These are phyloP conservation scores for Pinguiococcus pyrenoidosus DNA, from an alignment of 108 stramenopile genomes.

Conservation along the genomic window DNA sequence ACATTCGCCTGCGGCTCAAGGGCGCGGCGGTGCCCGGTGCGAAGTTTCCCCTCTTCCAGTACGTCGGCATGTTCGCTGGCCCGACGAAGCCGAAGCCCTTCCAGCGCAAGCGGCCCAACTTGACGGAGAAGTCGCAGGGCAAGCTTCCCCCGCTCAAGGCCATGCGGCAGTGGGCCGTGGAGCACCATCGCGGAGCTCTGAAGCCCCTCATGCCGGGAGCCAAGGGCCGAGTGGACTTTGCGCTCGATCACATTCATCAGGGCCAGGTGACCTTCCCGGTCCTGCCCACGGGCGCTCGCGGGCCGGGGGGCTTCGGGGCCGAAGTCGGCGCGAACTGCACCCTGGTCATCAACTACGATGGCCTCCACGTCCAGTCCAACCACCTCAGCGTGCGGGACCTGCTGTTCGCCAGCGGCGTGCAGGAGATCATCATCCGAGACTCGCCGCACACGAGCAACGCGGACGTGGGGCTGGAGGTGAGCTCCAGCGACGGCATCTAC, in stretches of 20 bases:
- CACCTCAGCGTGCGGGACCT: no score
- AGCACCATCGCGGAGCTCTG: no score
- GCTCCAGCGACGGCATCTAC: no score
- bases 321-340: neutral
- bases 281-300: no score
- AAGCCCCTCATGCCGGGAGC: no score
- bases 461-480: constrained; percentile 6
- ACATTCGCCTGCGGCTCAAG: constrained; percentile 18
- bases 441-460: neutral
- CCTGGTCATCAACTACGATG: no score
- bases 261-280: constrained; percentile 24
- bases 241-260: constrained; percentile 25
- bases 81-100: constrained; percentile 42
- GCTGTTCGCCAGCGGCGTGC: no score
- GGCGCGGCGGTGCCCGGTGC: neutral
- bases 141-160: constrained; percentile 24
- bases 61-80: constrained; percentile 40
- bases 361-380: neutral
- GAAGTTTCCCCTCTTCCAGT: neutral
- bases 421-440: no score
- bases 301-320: no score
- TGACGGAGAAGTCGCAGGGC: constrained; percentile 15
- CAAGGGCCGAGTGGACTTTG: constrained; percentile 5
- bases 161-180: constrained; percentile 11
- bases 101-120: constrained; percentile 39